Conservation (phyloP, 148 eudicot genomes). For the Camellia granthamiana region DNA sequence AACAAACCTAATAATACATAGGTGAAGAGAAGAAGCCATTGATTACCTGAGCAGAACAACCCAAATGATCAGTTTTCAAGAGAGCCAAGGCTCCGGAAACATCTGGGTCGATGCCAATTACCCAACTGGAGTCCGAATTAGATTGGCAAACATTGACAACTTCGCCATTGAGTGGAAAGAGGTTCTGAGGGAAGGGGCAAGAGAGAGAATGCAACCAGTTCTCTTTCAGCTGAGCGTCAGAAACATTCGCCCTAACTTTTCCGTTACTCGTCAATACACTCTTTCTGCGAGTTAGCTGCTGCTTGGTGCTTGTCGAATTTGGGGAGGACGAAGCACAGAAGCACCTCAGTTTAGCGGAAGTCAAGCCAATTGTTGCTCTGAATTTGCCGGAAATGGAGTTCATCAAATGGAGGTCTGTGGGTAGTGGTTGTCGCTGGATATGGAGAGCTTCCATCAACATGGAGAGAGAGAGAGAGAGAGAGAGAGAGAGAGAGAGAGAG, state of each 20-base stretch:
- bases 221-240: conserved; percentile 41
- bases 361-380: conserved; percentile 27
- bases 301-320: conserved; percentile 13
- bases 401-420: neutral
- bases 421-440: conserved; percentile 12
- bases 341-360: conserved; percentile 13
- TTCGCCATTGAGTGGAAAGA: neutral
- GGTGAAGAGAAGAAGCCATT: neutral
- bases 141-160: neutral
- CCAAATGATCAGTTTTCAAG: conserved; percentile 41
- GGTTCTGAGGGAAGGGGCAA: conserved; percentile 25
- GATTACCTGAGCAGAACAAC: conserved; percentile 52
- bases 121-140: conserved; percentile 41
- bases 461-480: neutral
- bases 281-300: conserved; percentile 22
- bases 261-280: conserved; percentile 8
- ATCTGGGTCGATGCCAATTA: conserved; percentile 92
- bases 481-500: too few relatives aligned
- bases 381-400: conserved; percentile 21
- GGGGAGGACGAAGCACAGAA: conserved; percentile 23
- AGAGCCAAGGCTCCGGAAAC: conserved; percentile 79
- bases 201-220: conserved; percentile 68
- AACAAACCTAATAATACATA: neutral
- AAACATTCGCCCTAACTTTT: conserved; percentile 22
- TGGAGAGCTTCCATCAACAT: conserved; percentile 30